Percentiles rank a stretch among this genome's conserved stretches.
These are phyloP conservation scores for Diaporthe longicolla DNA, from an alignment of 2,329 filamentous ascomycete species.

Conservation along the genomic window DNA sequence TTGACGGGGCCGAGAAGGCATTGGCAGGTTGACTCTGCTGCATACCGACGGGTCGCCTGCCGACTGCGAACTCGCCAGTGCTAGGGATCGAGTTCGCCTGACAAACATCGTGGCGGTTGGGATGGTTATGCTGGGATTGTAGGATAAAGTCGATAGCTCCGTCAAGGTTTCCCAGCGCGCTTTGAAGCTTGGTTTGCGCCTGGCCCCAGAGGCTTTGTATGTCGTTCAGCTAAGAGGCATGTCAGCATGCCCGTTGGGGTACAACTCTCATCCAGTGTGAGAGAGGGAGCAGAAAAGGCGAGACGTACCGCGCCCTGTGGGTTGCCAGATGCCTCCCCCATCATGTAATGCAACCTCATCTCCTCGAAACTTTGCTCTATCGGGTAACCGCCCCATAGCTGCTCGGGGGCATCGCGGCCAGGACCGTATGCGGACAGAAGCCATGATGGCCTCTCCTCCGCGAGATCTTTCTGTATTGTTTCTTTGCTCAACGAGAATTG, in stretches of 20 bases:
- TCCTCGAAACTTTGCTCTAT: constrained; percentile 93
- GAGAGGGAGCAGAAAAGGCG: neutral
- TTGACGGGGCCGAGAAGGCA: constrained; percentile 46
- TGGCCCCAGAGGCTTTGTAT: constrained; percentile 73
- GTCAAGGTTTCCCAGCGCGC: constrained; percentile 76
- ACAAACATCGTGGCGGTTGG: constrained; percentile 79
- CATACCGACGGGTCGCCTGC: constrained; percentile 49
- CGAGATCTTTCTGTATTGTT: constrained; percentile 76
- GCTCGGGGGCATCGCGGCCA: constrained; percentile 80
- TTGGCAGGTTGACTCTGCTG: constrained; percentile 42
- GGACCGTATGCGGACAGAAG: constrained; percentile 90
- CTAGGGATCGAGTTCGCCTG: constrained; percentile 59
- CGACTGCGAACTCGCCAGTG: constrained; percentile 62
- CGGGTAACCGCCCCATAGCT: constrained; percentile 84
- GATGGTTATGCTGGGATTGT: constrained; percentile 77
- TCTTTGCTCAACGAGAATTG: constrained; percentile 70
- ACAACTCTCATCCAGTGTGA: neutral
- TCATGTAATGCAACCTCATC: constrained; percentile 80
- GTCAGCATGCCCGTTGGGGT: constrained; percentile 41
- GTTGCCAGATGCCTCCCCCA: constrained; percentile 72
- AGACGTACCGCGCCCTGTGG: constrained; percentile 64
- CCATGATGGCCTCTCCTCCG: constrained; percentile 82
- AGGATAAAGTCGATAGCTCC: constrained; percentile 80
- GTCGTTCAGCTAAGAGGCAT: constrained; percentile 66
- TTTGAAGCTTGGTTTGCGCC: constrained; percentile 79